A percentile compares a stretch with the other conserved stretches of the same genome.
These are phyloP conservation scores for Diaporthe vaccinii DNA, from an alignment of 2,329 filamentous ascomycete genomes.

Conservation along the genomic window DNA sequence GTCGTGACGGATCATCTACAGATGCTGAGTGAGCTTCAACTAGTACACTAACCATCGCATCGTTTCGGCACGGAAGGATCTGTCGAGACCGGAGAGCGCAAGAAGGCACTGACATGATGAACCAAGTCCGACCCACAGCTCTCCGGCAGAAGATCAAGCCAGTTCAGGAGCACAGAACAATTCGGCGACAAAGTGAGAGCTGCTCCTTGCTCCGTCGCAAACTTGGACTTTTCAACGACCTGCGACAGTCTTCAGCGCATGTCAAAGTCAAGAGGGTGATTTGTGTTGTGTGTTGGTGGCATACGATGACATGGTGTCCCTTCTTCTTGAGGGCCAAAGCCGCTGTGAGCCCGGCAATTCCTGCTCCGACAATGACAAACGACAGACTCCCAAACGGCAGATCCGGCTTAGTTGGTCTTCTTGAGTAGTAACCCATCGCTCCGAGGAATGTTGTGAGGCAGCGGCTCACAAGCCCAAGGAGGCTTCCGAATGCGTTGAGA, in stretches of 20 bases:
- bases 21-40: not conserved
- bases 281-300: not conserved
- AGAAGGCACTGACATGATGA: conserved; percentile 5
- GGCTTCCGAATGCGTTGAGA: not conserved
- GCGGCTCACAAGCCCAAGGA: not conserved
- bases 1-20: conserved; percentile 13
- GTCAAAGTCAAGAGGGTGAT: not conserved
- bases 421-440: conserved; percentile 14
- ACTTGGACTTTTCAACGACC: conserved; percentile 30
- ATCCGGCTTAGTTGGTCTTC: conserved; percentile 17
- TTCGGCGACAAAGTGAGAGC: conserved; percentile 11
- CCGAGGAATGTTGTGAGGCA: not conserved
- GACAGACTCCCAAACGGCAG: conserved; percentile 12
- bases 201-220: conserved; percentile 21
- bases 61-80: not conserved
- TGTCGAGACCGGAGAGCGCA: not conserved
- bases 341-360: conserved; percentile 12
- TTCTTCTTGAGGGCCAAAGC: conserved; percentile 13
- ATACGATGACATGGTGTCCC: conserved; percentile 19
- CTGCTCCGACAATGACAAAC: conserved; percentile 16
- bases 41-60: not conserved
- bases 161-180: not conserved
- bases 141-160: conserved; percentile 6
- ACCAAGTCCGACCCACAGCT: conserved; percentile 9
- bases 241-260: not conserved